Evolutionary conservation across 805 yeast species (phyloP), one percentile per base, ranked within the genome.

Genomic region (Candida stauntonica): DNA sequence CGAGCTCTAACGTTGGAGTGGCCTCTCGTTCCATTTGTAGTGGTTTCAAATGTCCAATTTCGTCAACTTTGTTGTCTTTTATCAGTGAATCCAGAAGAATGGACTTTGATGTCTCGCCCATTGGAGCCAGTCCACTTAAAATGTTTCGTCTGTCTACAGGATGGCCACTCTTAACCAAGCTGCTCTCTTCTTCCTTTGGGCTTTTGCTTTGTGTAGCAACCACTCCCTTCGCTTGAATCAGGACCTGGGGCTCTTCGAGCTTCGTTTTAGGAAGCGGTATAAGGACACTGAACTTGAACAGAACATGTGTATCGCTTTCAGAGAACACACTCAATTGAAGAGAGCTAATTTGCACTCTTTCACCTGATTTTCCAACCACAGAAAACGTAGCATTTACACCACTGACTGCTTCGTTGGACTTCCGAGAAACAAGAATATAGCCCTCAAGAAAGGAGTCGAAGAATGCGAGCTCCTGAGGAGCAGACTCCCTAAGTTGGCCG

Each of bases 71-170:
- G n/a, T 45, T 38, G 30, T 44, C 42, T 21, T 39, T 44, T 19
- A 51, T 47, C 29, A 44, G 29, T 2, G 45, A 26, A 17, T 54
- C 60, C 9, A 45, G 27, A 2, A 55, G 35, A 3, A 49, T 35
- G 1, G 44, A 20, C 7, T 32, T 20, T 2, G 38, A 5, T 6
- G 19, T n/a, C 4, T 31, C 36, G 3, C 41, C 36, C 19, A 44
- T 37, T 5, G 36, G 39, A 17, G 36, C 45, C 16, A 46, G 35
- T 6, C 43, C 50, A n/a, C 44, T 47, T 6, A 46, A 38, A 1
- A 55, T 26, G 21, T 55, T 55, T 11, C 57, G 39, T 29, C 50
- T 36, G 27, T 45, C 44, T 5, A 46, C 53, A 1, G 60, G 57
- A 14, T 41, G 37, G 9, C 42, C 38, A 21, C 34, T 29, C 9